Percentiles rank a stretch among this genome's conserved stretches.
Evolutionary conservation across 2,329 filamentous ascomycete genomes (phyloP).

Genomic region (Leptographium procerum): DNA sequence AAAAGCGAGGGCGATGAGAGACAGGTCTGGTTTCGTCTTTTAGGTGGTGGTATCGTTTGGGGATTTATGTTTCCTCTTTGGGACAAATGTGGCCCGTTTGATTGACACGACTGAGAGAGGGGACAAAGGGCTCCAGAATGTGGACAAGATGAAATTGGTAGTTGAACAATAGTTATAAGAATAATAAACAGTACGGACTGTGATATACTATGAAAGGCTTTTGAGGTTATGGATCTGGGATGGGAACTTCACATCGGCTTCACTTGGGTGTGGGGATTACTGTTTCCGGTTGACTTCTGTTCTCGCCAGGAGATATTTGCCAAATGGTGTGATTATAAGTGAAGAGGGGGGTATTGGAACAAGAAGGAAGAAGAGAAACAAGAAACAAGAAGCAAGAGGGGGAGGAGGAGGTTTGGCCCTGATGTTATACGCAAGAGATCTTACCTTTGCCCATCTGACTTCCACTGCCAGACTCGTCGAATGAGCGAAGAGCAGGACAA

Average conservation of each 20-base stretch:
- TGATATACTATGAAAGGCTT: neutral
- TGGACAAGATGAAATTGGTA: neutral
- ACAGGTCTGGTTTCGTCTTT: neutral
- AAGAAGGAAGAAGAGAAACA: neutral
- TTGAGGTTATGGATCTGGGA: neutral
- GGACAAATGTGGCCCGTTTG: neutral
- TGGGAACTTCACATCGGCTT: no score
- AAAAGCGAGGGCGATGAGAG: neutral
- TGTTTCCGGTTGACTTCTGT: conserved; percentile 7
- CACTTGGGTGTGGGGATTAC: neutral
- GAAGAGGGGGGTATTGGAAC: neutral
- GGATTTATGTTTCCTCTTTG: neutral
- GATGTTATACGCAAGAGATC: neutral
- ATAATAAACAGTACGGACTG: neutral
- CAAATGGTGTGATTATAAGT: neutral
- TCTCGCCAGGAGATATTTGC: conserved; percentile 9
- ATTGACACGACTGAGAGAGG: neutral
- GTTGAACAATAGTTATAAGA: neutral
- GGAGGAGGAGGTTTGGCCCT: neutral
- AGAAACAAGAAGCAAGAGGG: neutral
- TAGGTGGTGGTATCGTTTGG: no score
- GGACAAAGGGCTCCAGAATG: neutral
- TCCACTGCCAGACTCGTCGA: neutral
- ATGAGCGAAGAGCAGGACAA: neutral
- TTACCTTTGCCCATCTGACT: conserved; percentile 1